Conservation (phyloP, 2,329 filamentous ascomycete genomes). For the Sporothrix dimorphospora region DNA sequence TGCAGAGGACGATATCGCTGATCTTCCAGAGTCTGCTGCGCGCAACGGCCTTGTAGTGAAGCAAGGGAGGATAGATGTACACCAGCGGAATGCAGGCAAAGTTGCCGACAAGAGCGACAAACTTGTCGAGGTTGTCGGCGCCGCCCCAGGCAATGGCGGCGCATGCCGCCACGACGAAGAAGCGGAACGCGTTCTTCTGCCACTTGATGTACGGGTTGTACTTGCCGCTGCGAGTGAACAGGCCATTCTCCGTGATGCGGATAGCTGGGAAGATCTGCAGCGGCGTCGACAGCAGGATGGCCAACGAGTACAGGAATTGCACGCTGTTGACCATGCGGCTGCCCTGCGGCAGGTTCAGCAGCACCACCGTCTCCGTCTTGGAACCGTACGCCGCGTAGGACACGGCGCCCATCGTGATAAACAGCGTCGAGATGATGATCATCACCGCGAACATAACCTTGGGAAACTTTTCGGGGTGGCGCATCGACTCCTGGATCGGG, state of each 20-base stretch:
- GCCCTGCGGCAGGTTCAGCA: conserved; percentile 95
- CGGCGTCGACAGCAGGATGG: conserved; percentile 93
- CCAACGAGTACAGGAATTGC: conserved; percentile 95
- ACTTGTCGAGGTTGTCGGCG: conserved; percentile 93
- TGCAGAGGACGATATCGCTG: conserved; percentile 74
- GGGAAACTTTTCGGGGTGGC: conserved; percentile 85
- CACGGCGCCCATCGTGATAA: conserved; percentile 86
- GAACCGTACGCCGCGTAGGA: conserved; percentile 97
- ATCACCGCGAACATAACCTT: conserved; percentile 86
- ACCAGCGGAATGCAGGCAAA: conserved; percentile 97
- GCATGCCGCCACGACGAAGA: conserved; percentile 86
- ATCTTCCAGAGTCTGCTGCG: conserved; percentile 67
- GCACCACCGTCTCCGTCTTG: conserved; percentile 91
- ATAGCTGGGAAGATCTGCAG: conserved; percentile 98
- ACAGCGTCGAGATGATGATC: conserved; percentile 91
- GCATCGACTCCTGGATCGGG: conserved; percentile 97
- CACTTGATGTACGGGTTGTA: conserved; percentile 99
- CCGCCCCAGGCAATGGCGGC: conserved; percentile 88
- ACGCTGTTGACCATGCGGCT: conserved; percentile 93
- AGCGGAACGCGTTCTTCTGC: conserved; percentile 98
- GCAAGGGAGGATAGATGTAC: conserved; percentile 93
- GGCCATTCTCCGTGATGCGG: conserved; percentile 89
- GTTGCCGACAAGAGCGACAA: conserved; percentile 92
- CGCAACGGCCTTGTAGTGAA: conserved; percentile 84
- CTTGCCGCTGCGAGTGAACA: conserved; percentile 93